These are phyloP conservation scores for Spergularia azorica DNA, from an alignment of 179 eudicot species.

Conservation along the genomic window DNA sequence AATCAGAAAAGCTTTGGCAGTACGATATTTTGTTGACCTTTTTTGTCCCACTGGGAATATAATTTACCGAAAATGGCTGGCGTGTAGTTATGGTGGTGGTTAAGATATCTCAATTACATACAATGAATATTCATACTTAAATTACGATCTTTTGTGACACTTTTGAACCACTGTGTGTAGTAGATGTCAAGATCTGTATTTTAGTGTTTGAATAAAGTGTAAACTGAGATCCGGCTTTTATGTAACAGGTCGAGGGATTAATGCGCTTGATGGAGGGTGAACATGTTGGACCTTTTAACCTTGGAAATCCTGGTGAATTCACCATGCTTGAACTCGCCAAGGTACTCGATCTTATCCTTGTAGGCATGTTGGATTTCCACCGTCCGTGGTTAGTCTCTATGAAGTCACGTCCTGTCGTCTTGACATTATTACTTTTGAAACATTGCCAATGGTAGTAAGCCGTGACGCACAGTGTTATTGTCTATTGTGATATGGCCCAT, in stretches of 20 bases:
- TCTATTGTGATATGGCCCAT: neutral
- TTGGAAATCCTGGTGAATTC: conserved; percentile 73
- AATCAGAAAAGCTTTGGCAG: neutral
- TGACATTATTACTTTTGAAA: neutral
- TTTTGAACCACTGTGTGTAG: neutral
- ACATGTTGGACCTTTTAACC: conserved; percentile 68
- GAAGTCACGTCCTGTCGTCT: neutral
- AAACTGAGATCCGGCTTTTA: neutral
- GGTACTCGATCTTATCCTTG: conserved; percentile 30
- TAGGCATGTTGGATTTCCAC: neutral
- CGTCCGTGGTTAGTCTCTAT: neutral
- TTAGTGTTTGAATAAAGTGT: neutral
- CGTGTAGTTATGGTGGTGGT: neutral
- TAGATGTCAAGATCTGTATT: neutral
- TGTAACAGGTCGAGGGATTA: conserved; percentile 56
- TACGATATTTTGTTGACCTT: neutral
- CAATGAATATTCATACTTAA: neutral
- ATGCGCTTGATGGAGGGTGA: conserved; percentile 74
- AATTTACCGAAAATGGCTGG: neutral
- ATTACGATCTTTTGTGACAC: neutral
- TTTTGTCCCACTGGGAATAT: neutral
- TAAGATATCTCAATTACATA: neutral
- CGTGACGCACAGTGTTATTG: neutral
- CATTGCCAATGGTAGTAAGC: neutral
- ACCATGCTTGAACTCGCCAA: conserved; percentile 77